Evolutionary conservation across 345 rosid genomes (phyloP), one percentile per base, ranked within the genome.

Genomic region (Brassica carinata): DNA sequence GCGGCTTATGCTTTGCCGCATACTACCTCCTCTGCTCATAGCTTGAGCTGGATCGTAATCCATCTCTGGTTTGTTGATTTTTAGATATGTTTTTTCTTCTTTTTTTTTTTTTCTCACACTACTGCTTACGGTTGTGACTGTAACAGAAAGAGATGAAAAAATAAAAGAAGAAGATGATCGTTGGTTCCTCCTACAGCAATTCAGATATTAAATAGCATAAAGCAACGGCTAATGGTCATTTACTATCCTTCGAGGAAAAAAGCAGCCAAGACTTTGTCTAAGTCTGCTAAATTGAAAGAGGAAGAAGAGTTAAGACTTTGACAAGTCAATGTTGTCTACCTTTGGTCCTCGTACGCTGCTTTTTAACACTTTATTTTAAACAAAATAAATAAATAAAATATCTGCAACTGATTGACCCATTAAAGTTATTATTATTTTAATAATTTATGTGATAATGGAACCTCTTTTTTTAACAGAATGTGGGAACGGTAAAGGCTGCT

Each of bases 1-100:
- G 78, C 93, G 83, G 69, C 85, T 84, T 82, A 90, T 84, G 86
- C 82, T 87, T 38, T 77, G 66, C 2, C 67, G 77, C 83, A 81
- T 70, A 57, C 87, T 83, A 13, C 78, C 83, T 2, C 84, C 71
- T 77, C 72, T 79, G 66, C 85, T 71, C 53, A 74, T 36, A 26
- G 63, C 38, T 0, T 75, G 80, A 75, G 63, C 75, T 40, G 76
- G 76, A 33, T 81, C 67, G 73, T 81, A 75, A 8, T 81, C 83
- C 83, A 81, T 81, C 19, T 53, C 40, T 15, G 31, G 30, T 45
- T 26, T 26, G 61, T 7, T 75, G 71, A 19, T 31, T 70, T 6
- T 14, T 31, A 8, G 27, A 26, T 23, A 23, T 57, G 67, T 15
- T 72, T 62, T 17, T 77, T 31, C 38, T 5, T 45, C 51, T 43